Conservation (phyloP, 371 early-diverging fungal genomes). For the Mucor plumbeus region DNA sequence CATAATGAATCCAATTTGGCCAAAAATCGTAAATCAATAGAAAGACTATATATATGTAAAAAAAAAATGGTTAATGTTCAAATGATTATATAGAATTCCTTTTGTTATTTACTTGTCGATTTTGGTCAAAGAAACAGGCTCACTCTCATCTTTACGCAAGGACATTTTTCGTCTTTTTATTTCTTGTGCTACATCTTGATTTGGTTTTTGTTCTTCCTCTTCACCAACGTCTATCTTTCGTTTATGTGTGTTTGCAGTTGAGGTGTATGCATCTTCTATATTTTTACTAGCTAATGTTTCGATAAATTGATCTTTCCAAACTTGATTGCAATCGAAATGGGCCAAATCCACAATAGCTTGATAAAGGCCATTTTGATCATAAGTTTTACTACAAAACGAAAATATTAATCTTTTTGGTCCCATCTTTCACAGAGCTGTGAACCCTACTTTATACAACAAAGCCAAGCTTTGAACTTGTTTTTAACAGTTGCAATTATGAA, state of each 20-base stretch:
- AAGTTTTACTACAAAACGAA: slow-evolving; percentile 31
- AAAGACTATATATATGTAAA: slow-evolving; percentile 30
- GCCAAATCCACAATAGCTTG: slow-evolving; percentile 46
- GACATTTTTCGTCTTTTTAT: slow-evolving; percentile 10
- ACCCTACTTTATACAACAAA: slow-evolving; percentile 52
- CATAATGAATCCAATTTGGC: slow-evolving; percentile 56
- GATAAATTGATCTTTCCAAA: slow-evolving; percentile 46
- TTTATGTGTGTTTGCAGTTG: not conserved
- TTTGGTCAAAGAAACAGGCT: not conserved
- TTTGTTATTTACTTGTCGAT: slow-evolving; percentile 34
- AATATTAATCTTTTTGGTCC: not conserved
- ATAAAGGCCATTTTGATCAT: slow-evolving; percentile 41
- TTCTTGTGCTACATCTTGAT: not conserved
- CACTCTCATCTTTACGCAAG: not conserved
- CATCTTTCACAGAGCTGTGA: not conserved
- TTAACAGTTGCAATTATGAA: slow-evolving; percentile 47
- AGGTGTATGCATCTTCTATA: slow-evolving; percentile 1
- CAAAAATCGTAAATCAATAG: slow-evolving; percentile 50
- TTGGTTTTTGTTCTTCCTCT: not conserved
- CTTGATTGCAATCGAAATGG: slow-evolving; percentile 40
- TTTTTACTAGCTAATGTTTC: slow-evolving; percentile 13
- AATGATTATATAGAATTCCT: not conserved
- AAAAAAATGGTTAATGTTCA: not conserved
- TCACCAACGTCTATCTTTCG: not conserved
- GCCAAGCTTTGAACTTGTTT: slow-evolving; percentile 50